phyloP scores from a whole-genome alignment of 495 filamentous ascomycete species.

The Tuber brumale region DNA sequence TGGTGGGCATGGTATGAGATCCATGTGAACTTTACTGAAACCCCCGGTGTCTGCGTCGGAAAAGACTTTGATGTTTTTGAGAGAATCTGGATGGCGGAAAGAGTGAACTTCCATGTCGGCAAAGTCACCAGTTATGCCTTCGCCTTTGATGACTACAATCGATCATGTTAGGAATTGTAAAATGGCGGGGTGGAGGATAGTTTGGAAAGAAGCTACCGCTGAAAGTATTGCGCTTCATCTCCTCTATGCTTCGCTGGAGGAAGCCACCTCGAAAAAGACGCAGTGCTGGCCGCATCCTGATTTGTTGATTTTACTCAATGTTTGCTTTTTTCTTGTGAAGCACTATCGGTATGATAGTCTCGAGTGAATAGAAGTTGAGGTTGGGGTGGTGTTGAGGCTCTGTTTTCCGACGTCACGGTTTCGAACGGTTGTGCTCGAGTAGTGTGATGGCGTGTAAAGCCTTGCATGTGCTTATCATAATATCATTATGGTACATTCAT shows the following conservation, averaged over 20 bases:
- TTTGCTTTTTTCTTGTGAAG: conserved; percentile 9
- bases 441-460: background rate
- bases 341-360: background rate
- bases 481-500: background rate
- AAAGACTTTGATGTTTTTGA: conserved; percentile 71
- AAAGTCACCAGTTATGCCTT: conserved; percentile 53
- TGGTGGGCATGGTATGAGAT: conserved; percentile 52
- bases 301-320: background rate
- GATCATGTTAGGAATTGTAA: conserved; percentile 26
- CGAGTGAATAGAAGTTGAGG: background rate
- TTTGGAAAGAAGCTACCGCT: conserved; percentile 47
- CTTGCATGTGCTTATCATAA: background rate
- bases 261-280: conserved; percentile 47
- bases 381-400: conserved; percentile 12
- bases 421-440: background rate
- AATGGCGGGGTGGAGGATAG: background rate
- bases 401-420: background rate
- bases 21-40: conserved; percentile 64
- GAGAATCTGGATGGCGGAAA: conserved; percentile 59
- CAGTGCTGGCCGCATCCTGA: conserved; percentile 32
- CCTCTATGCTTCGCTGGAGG: conserved; percentile 57
- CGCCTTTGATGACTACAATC: conserved; percentile 45
- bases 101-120: conserved; percentile 55
- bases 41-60: conserved; percentile 81
- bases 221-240: conserved; percentile 55